These are phyloP conservation scores for Arachnopeziza araneosa DNA, from an alignment of 2,329 filamentous ascomycete species.

Conservation along the genomic window DNA sequence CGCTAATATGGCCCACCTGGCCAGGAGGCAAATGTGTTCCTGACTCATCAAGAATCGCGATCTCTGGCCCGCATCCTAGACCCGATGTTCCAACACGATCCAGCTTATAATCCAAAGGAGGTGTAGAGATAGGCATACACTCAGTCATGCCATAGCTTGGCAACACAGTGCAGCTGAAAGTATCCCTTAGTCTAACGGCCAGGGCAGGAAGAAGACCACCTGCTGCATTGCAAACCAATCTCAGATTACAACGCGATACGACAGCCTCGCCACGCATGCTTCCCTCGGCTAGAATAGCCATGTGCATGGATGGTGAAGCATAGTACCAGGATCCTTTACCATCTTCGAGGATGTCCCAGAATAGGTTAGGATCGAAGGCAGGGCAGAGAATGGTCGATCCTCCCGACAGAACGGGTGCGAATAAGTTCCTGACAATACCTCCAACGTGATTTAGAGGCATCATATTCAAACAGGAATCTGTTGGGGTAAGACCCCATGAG, in stretches of 20 bases:
- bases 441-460: constrained; percentile 55
- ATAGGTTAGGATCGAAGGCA: constrained; percentile 48
- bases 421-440: constrained; percentile 48
- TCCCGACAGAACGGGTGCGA: constrained; percentile 48
- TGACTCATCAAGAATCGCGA: constrained; percentile 42
- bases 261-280: constrained; percentile 34
- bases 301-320: constrained; percentile 52
- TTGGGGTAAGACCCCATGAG: constrained; percentile 43
- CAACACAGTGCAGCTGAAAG: constrained; percentile 46
- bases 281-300: constrained; percentile 45
- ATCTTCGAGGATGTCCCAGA: constrained; percentile 49
- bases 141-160: constrained; percentile 57
- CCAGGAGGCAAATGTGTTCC: constrained; percentile 30
- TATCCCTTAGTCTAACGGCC: constrained; percentile 42
- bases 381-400: constrained; percentile 49
- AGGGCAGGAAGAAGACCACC: constrained; percentile 47
- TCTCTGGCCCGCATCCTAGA: constrained; percentile 44
- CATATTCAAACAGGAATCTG: constrained; percentile 51
- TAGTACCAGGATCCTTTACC: constrained; percentile 51
- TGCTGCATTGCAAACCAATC: constrained; percentile 51
- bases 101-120: constrained; percentile 45
- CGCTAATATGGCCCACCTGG: constrained; percentile 43
- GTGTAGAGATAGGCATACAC: constrained; percentile 53
- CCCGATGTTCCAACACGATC: constrained; percentile 50
- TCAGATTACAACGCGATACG: constrained; percentile 39